Evolutionary conservation across 2,329 filamentous ascomycete species (phyloP), one percentile per base, ranked within the genome.

Genomic region (Raffaelea albimanens): DNA sequence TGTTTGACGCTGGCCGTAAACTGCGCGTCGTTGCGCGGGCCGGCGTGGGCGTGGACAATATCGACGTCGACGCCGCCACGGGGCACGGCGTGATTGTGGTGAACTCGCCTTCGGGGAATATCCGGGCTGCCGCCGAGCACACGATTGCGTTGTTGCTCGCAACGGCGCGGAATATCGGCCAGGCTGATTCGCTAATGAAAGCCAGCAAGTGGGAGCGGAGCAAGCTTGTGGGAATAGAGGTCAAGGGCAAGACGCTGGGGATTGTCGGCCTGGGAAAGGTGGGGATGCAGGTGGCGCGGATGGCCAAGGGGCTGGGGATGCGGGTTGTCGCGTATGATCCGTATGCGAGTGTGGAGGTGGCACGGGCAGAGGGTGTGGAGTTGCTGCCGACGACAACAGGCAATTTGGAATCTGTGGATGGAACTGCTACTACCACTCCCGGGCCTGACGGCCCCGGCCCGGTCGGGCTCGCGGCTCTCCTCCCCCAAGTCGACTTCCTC

Each of bases 191-290:
- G n/a, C 80, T 75, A 50, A 67, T 88, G 53, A 87, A 89, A 57
- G 68, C 63, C n/a, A 82, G 82, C 0, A 79, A 77, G 45, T 91
- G 86, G 87, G 85, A 90, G 61, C 72, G 86, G 47, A 79, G 81
- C 58, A 78, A 79, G 55, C 72, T 90, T 3, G 82, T 88, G 0
- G 87, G 87, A 4, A 77, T 88, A 18, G 86, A 91, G 62, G 80
- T 90, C 11, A 84, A 86, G 44, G 78, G 82, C 41, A 91, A 90
- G 67, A 84, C 78, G 1, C 68, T 91, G 7, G 85, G 82, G 1
- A 82, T 91, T 44, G 78, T 93, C 36, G 87, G 87, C 1, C 66
- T 90, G 22, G 87, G 87, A n/a, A 90, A 90, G 67, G 85, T 91
- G 23, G 87, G 87, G 20, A 71, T 90, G 59, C 85, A 84, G 44